Percentiles rank a stretch among this genome's conserved stretches.
Conservation (phyloP, 106 monocot genomes). For the Acanthochlamys bracteata region DNA sequence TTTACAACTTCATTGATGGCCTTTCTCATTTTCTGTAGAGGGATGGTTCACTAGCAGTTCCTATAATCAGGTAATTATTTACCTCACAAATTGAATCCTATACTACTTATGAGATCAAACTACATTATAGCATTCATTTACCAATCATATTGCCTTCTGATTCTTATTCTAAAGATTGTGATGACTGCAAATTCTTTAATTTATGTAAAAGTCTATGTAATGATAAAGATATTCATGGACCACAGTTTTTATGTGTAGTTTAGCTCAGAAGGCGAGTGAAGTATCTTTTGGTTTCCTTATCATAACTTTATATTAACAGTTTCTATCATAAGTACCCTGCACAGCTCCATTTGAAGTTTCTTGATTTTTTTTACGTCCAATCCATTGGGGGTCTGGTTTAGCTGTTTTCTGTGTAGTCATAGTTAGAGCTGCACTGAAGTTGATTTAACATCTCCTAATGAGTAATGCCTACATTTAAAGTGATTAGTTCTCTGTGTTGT, state of each 20-base stretch:
- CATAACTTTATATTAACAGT: neutral
- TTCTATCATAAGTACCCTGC: too few species aligned
- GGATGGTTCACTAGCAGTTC: slow-evolving; percentile 54
- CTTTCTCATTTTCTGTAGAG: slow-evolving; percentile 36
- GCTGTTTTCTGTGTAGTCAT: too few species aligned
- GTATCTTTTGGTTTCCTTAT: neutral
- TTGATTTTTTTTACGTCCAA: neutral
- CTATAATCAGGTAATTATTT: slow-evolving; percentile 55
- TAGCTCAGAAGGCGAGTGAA: neutral
- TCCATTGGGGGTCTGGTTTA: neutral
- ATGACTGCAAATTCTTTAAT: neutral
- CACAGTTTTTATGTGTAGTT: too few species aligned
- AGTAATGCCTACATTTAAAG: too few species aligned
- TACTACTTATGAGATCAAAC: too few species aligned
- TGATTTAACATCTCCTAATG: too few species aligned
- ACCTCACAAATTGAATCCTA: too few species aligned
- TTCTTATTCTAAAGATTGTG: neutral
- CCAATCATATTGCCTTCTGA: neutral
- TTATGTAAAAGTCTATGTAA: too few species aligned
- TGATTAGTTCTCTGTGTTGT: neutral
- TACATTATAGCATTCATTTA: too few species aligned
- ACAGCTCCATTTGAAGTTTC: neutral
- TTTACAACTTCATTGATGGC: neutral
- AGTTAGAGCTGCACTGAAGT: too few species aligned
- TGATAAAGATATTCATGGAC: too few species aligned